phyloP scores from a whole-genome alignment of 1,284 basidiomycete species.

The Leccinum subrobustum region DNA sequence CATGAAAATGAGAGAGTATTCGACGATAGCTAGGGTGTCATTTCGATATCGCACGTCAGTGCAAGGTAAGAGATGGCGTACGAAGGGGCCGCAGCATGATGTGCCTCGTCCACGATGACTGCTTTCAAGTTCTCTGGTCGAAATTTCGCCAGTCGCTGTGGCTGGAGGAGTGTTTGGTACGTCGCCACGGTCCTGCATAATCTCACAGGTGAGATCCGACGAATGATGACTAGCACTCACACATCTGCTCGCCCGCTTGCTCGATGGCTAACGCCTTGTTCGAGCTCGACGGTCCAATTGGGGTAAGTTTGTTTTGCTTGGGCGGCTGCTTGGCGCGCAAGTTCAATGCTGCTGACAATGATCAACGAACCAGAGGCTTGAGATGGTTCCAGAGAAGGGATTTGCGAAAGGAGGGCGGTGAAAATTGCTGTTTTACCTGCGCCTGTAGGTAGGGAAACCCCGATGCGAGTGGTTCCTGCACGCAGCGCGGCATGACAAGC shows the following conservation, averaged over 20 bases:
- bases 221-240: conserved; percentile 42
- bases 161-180: conserved; percentile 81
- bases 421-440: conserved; percentile 95
- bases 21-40: conserved; percentile 61
- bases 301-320: conserved; percentile 73
- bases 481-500: conserved; percentile 75
- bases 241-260: conserved; percentile 86
- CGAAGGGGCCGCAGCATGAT: conserved; percentile 92
- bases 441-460: conserved; percentile 91
- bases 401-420: conserved; percentile 70
- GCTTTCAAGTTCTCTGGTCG: conserved; percentile 72
- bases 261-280: conserved; percentile 77
- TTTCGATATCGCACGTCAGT: background rate
- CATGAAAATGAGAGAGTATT: conserved; percentile 76
- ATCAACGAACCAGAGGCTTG: conserved; percentile 66
- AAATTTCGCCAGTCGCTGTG: conserved; percentile 77
- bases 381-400: conserved; percentile 44
- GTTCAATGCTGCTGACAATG: conserved; percentile 85
- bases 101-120: conserved; percentile 91
- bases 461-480: conserved; percentile 70
- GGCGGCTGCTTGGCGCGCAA: conserved; percentile 84
- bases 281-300: conserved; percentile 82
- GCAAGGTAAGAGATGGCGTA: conserved; percentile 37
- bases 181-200: conserved; percentile 81
- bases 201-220: background rate